Evolutionary conservation across 306 rosid genomes (phyloP), one percentile per base, ranked within the genome.

Genomic region (Corylus avellana): DNA sequence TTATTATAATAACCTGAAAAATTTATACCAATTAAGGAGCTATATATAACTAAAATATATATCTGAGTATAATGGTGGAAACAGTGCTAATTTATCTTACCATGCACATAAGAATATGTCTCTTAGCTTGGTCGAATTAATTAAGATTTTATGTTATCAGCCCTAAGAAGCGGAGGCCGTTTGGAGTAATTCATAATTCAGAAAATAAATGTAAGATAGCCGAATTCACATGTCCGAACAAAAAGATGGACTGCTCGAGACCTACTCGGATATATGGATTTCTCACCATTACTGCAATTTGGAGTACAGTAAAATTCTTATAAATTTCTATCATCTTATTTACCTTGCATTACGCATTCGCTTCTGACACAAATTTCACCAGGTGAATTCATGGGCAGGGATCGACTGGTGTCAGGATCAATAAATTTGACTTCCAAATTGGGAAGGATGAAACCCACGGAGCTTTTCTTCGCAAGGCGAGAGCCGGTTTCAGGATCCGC

Each of bases 301-400:
- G 2, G 32, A 22, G 25, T 22, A 29, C 32, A 29, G 2, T 29
- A 29, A 29, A 29, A 29, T 29, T 29, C 32, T 29, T 29, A 29
- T 1, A 29, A 29, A 29, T 29, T 29, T 29, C 32, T 29, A 1
- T 29, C 32, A 29, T 77, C 66, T 76, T 14, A 29, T 32, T 35
- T 85, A 93, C 98, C 98, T 89, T 87, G 83, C 99, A 95, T 95
- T 6, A 92, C 95, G 78, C 98, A 93, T 78, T 85, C 96, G 85
- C 99, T 93, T 86, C 92, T 82, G 8, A 90, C 97, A 85, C 98
- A 93, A 11, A 95, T 80, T 84, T 93, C 98, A 20, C 99, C 97
- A 0, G 88, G 92, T 4, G 91, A 90, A 84, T 90, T 90, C 86
- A 88, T 88, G 27, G 98, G 93, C 55, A 95, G 91, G 75, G 98